phyloP scores from a whole-genome alignment of 2,329 filamentous ascomycete species.

The Balansia obtecta region DNA sequence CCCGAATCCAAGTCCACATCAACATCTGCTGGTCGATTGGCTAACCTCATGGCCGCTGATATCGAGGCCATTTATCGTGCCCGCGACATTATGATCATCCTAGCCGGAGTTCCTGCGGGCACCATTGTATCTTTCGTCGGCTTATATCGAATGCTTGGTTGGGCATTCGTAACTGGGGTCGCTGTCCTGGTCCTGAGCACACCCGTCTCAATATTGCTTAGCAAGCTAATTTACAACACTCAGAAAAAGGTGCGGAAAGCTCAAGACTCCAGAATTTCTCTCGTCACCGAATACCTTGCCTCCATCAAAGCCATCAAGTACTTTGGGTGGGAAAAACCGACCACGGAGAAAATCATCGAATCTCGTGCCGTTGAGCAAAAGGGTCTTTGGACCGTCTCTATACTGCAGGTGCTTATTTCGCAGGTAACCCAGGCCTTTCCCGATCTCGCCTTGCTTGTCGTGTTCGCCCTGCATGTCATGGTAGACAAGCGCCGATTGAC shows the following conservation, averaged over 20 bases:
- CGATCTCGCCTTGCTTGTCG: conserved; percentile 37
- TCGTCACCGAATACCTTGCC: conserved; percentile 43
- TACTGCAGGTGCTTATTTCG: conserved; percentile 33
- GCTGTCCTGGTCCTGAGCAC: conserved; percentile 32
- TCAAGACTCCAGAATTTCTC: conserved; percentile 43
- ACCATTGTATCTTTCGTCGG: conserved; percentile 35
- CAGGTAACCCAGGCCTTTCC: conserved; percentile 41
- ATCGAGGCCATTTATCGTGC: conserved; percentile 41
- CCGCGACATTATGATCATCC: conserved; percentile 36
- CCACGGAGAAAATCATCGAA: conserved; percentile 36
- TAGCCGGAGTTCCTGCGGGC: conserved; percentile 32
- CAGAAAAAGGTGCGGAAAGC: conserved; percentile 41
- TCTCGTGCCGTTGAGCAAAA: conserved; percentile 39
- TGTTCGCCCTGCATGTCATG: conserved; percentile 39
- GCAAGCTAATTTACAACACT: conserved; percentile 34
- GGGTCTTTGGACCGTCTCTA: conserved; percentile 38
- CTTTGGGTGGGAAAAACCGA: conserved; percentile 45
- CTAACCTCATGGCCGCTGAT: conserved; percentile 47
- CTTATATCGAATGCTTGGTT: conserved; percentile 42
- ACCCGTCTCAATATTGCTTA: conserved; percentile 38
- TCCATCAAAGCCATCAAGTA: conserved; percentile 49
- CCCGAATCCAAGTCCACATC: conserved; percentile 30
- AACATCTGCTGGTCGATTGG: conserved; percentile 37
- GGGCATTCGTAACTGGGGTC: conserved; percentile 41
- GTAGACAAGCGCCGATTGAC: conserved; percentile 35